Conservation (phyloP, 345 rosid genomes). For the Salix viminalis region DNA sequence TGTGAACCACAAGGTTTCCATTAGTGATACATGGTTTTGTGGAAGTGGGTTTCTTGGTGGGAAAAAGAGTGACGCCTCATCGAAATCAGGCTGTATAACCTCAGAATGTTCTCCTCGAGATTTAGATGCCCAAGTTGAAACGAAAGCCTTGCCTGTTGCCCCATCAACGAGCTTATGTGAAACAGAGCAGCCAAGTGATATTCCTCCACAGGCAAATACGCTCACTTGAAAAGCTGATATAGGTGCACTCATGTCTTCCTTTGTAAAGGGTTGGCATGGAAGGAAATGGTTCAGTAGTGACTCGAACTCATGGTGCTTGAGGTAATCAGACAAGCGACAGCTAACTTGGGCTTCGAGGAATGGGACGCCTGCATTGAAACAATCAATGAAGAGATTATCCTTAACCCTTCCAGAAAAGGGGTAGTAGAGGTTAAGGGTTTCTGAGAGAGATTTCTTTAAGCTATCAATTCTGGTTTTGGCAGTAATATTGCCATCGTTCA, state of each 20-base stretch:
- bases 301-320: neutral
- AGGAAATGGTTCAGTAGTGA: slow-evolving; percentile 3
- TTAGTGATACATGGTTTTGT: slow-evolving; percentile 4
- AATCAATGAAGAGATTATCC: slow-evolving; percentile 12
- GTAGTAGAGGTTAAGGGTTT: slow-evolving; percentile 19
- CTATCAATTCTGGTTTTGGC: neutral
- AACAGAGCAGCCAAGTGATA: neutral
- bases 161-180: slow-evolving; percentile 15
- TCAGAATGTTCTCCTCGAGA: neutral
- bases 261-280: neutral
- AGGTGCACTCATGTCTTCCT: neutral
- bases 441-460: slow-evolving; percentile 11
- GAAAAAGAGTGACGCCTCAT: neutral
- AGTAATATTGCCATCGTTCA: neutral
- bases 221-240: neutral
- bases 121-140: slow-evolving; percentile 1
- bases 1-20: slow-evolving; percentile 13
- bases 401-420: slow-evolving; percentile 15
- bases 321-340: neutral
- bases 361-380: slow-evolving; percentile 14
- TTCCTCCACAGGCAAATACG: slow-evolving; percentile 10
- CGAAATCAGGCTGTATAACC: neutral
- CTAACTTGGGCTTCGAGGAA: slow-evolving; percentile 3
- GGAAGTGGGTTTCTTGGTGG: slow-evolving; percentile 12
- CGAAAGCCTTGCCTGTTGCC: neutral